Conservation (phyloP, 2,329 filamentous ascomycete species). For the Clonostachys rosea region DNA sequence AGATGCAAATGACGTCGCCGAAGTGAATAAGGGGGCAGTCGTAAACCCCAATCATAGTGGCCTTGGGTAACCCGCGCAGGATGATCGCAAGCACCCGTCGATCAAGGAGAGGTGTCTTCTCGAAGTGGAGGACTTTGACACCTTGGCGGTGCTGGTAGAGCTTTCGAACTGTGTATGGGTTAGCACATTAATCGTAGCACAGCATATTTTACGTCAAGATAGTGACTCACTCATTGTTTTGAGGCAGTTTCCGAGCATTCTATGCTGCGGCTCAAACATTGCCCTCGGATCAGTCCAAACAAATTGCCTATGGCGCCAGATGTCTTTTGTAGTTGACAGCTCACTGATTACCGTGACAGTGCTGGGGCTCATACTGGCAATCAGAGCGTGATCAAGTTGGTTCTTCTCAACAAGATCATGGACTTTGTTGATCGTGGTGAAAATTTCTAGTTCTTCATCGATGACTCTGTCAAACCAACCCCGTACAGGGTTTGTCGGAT, state of each 20-base stretch:
- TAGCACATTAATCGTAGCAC: background rate
- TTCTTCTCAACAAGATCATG: no score
- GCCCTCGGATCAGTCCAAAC: background rate
- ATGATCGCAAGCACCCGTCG: slow-evolving; percentile 25
- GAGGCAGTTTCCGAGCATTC: background rate
- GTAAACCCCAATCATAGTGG: slow-evolving; percentile 27
- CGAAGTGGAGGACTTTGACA: slow-evolving; percentile 19
- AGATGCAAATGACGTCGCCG: slow-evolving; percentile 23
- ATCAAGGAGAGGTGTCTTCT: slow-evolving; percentile 21
- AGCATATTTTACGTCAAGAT: background rate
- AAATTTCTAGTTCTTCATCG: background rate
- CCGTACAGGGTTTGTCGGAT: background rate
- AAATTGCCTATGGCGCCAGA: background rate
- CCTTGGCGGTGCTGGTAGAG: slow-evolving; percentile 9
- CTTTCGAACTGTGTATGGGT: slow-evolving; percentile 10
- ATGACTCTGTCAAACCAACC: background rate
- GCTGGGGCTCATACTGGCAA: no score
- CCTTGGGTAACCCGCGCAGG: slow-evolving; percentile 19
- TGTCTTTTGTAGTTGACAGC: background rate
- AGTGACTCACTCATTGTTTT: background rate
- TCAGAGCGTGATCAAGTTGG: no score
- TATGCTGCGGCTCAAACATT: background rate
- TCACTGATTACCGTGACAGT: background rate
- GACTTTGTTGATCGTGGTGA: background rate
- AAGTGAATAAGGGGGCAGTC: slow-evolving; percentile 27